Base-by-base conservation (phyloP, 768 basidiomycete species). In the Podaxis sp. region DNA sequence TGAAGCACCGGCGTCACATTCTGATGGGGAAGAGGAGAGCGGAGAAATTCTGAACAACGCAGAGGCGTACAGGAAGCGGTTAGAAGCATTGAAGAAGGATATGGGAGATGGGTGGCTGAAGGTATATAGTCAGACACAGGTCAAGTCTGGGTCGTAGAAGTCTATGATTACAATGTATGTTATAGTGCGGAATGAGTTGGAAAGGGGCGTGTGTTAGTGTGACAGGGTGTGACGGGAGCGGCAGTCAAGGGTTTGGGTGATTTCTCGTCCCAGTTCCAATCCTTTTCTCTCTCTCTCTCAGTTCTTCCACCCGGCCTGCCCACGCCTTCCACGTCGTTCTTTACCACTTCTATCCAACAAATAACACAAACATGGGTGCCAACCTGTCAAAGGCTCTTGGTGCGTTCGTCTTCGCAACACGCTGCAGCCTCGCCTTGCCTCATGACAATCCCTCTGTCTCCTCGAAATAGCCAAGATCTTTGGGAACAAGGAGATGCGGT, bases 401-500 rank as follows among this genome's bases (percentile, higher is more conserved):
- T 92, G 68, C 68, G 84, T 61, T 63, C 48, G 26, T 59, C 53
- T 51, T 38, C 67, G 26, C 60, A 61, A 61, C 57, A 59, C 63
- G 64, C 63, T 66, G 62, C 60, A 48, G 64, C 49, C 49, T 42
- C 57, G 22, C 49, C 51, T 59, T 60, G 48, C 56, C 52, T 59
- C 55, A 57, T 61, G 42, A 39, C 44, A 39, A 39, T 46, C 59
- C 59, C n/a, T 68, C 62, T 22, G 13, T 51, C 9, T 19, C 53
- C 42, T 56, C 26, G 46, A 44, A 48, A n/a, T 71, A 96, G 95
- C 87, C 73, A 93, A 91, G 80, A 81, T 98, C 69, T 99, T 98
- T 76, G 96, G 95, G 66, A 99, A 95, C 85, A 96, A 95, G 85
- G 96, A 99, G 84, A 99, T 99, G 96, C 82, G 95, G 71, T 80